These are phyloP conservation scores for Arachis stenosperma DNA, from an alignment of 306 rosid genomes.

Conservation along the genomic window DNA sequence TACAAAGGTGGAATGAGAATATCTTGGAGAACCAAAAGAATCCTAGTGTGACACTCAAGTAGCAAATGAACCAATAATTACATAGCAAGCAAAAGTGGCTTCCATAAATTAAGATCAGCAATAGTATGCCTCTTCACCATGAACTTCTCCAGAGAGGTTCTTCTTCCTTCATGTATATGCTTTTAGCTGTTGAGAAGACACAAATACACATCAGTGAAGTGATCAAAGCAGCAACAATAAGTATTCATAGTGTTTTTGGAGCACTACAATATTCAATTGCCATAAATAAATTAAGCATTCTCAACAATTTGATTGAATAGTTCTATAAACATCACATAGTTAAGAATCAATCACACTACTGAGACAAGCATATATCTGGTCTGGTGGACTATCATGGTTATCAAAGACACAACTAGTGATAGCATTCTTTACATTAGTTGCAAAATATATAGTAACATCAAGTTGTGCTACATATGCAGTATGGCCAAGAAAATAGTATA, in stretches of 20 bases:
- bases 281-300: slow-evolving; percentile 2
- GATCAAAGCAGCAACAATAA: not conserved
- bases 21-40: not conserved
- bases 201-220: slow-evolving; percentile 3
- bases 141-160: slow-evolving; percentile 22
- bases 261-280: slow-evolving; percentile 9
- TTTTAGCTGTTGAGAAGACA: slow-evolving; percentile 11
- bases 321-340: not conserved
- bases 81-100: not conserved
- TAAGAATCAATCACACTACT: not conserved
- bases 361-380: not conserved
- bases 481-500: slow-evolving; percentile 3
- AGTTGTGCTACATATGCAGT: not conserved
- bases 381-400: no score
- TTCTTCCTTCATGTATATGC: not conserved
- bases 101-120: not conserved
- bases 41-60: not conserved
- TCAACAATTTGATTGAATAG: slow-evolving; percentile 13
- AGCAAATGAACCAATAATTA: slow-evolving; percentile 33
- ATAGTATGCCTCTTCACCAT: not conserved
- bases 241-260: not conserved
- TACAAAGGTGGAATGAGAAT: not conserved
- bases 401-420: no score
- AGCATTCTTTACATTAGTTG: no score
- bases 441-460: no score